A percentile compares a stretch with the other conserved stretches of the same genome.
Evolutionary conservation across 2,329 filamentous ascomycete species (phyloP).

Genomic region (Arthrobotrys sphaeroides): DNA sequence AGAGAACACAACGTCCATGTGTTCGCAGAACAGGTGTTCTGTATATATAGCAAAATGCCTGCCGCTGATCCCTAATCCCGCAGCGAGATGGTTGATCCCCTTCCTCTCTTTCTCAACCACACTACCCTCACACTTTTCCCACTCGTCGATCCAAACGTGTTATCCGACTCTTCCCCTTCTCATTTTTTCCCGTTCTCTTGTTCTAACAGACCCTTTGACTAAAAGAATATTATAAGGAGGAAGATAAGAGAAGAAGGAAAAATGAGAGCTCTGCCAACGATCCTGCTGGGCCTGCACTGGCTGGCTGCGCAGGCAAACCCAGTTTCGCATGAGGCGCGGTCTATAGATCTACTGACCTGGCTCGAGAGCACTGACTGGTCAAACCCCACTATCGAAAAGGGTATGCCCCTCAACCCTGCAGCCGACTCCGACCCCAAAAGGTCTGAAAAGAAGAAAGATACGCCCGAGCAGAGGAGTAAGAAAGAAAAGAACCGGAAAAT

Average conservation of each 20-base stretch:
- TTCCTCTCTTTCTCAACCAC: conserved; percentile 11
- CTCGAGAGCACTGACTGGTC: conserved; percentile 49
- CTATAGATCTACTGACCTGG: conserved; percentile 42
- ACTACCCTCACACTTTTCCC: conserved; percentile 17
- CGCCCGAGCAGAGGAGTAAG: conserved; percentile 9
- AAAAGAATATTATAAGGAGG: background rate
- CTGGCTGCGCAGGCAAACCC: conserved; percentile 33
- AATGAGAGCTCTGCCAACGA: conserved; percentile 34
- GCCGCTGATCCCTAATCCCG: conserved; percentile 14
- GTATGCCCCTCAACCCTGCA: background rate
- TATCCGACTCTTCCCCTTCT: background rate
- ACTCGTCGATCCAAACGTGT: conserved; percentile 43
- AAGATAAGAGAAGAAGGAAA: background rate
- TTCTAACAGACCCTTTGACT: background rate
- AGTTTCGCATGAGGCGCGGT: conserved; percentile 40
- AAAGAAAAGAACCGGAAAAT: conserved; percentile 20
- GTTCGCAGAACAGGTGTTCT: conserved; percentile 11
- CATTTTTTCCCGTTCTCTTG: background rate
- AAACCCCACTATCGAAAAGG: conserved; percentile 20
- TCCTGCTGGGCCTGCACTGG: conserved; percentile 38
- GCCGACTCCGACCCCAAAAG: background rate
- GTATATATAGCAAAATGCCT: conserved; percentile 46
- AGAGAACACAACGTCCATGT: conserved; percentile 36
- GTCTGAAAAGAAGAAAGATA: background rate
- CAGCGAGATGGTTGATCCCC: conserved; percentile 35